A percentile compares a stretch with the other conserved stretches of the same genome.
Evolutionary conservation across 139 green algal genomes (phyloP).

Genomic region (Volvox africanus): DNA sequence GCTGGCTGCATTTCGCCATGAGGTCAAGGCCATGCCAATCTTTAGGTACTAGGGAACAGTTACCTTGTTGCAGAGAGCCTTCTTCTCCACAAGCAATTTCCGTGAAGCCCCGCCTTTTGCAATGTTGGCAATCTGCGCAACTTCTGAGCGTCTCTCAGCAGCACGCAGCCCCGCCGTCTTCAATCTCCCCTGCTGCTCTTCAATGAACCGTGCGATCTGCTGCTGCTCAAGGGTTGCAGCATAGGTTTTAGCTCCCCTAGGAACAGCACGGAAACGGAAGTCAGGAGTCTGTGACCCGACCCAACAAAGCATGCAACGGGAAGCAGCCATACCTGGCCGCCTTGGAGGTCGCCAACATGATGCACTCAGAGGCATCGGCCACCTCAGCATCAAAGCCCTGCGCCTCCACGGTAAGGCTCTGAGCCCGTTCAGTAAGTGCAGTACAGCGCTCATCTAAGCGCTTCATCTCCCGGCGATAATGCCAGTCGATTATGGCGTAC

Average conservation of each 20-base stretch:
- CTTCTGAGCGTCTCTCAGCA: background rate
- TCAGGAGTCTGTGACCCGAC: no score
- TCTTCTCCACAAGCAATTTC: constrained; percentile 8
- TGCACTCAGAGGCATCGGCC: constrained; percentile 6
- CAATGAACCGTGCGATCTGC: background rate
- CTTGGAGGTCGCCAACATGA: background rate
- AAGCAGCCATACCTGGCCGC: background rate
- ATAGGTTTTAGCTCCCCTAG: background rate
- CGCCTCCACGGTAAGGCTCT: background rate
- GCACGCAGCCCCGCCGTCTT: background rate
- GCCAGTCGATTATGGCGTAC: constrained; percentile 14
- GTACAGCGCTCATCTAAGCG: background rate
- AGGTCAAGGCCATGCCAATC: background rate
- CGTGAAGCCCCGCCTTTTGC: background rate
- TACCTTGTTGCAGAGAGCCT: constrained; percentile 40
- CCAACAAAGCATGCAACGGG: background rate
- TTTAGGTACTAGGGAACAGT: background rate
- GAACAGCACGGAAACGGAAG: background rate
- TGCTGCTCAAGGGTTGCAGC: constrained; percentile 11
- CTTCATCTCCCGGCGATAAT: constrained; percentile 8
- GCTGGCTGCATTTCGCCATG: background rate
- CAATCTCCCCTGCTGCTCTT: constrained; percentile 4
- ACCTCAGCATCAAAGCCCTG: constrained; percentile 20
- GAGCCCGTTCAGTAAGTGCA: background rate
- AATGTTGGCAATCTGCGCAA: background rate